These are phyloP conservation scores for Solanum sejunctum DNA, from an alignment of 257 asterid species.

Conservation along the genomic window DNA sequence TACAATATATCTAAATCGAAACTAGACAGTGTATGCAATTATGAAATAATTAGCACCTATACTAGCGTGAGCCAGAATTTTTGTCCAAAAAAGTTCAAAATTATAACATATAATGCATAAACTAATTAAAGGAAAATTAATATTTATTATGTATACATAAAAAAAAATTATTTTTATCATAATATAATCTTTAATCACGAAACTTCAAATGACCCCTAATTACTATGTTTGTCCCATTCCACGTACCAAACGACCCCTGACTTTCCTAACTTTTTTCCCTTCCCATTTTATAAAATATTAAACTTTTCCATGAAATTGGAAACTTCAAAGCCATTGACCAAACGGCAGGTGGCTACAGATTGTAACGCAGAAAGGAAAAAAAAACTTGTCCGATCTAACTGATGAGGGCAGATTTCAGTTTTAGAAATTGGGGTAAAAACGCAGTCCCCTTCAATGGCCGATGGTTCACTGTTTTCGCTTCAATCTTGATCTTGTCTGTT, in stretches of 20 bases:
- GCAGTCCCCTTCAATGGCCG: constrained; percentile 26
- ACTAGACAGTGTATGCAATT: too few species aligned
- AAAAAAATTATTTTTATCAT: too few species aligned
- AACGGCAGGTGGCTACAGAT: not conserved
- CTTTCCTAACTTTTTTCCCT: not conserved
- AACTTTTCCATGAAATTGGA: not conserved
- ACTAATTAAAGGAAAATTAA: too few species aligned
- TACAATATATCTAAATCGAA: too few species aligned
- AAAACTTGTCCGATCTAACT: not conserved
- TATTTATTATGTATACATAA: too few species aligned
- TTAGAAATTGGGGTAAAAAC: not conserved
- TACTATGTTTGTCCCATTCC: not conserved
- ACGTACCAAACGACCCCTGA: not conserved
- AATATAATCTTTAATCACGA: too few species aligned
- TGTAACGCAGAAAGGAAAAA: not conserved
- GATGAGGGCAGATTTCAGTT: not conserved
- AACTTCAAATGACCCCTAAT: too few species aligned
- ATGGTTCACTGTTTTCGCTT: constrained; percentile 71
- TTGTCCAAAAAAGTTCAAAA: too few species aligned
- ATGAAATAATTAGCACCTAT: too few species aligned
- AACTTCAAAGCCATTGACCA: not conserved
- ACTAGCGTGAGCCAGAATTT: too few species aligned
- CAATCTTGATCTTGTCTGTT: constrained; percentile 50
- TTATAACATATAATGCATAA: too few species aligned
- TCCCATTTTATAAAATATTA: not conserved